phyloP scores from a whole-genome alignment of 371 early-diverging fungal species.

The Mortierella sp. region DNA sequence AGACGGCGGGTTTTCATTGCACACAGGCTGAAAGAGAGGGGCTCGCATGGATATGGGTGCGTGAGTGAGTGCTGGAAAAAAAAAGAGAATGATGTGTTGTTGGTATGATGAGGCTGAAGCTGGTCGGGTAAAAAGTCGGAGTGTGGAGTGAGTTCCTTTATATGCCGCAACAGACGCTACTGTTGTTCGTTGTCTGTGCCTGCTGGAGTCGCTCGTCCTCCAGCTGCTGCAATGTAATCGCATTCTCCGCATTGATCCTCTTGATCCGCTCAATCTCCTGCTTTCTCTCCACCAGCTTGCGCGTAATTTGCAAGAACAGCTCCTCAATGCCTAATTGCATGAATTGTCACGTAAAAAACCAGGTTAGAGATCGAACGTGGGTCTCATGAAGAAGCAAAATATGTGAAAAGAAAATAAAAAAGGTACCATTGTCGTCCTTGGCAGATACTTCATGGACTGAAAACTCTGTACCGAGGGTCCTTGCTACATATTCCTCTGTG shows the following conservation, averaged over 20 bases:
- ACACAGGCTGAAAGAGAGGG: background rate
- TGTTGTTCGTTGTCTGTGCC: slow-evolving; percentile 39
- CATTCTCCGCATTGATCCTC: slow-evolving; percentile 53
- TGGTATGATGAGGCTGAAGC: slow-evolving; percentile 13
- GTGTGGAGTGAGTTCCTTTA: slow-evolving; percentile 7
- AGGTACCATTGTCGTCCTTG: slow-evolving; percentile 76
- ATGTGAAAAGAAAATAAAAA: background rate
- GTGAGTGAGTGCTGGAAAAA: background rate
- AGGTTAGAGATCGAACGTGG: background rate
- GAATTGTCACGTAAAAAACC: background rate
- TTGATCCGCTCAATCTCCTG: slow-evolving; percentile 56
- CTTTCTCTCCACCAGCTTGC: slow-evolving; percentile 70
- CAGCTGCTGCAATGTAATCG: slow-evolving; percentile 55
- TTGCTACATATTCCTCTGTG: slow-evolving; percentile 72
- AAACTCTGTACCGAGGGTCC: slow-evolving; percentile 70
- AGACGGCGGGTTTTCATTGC: background rate
- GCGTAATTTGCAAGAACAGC: slow-evolving; percentile 72
- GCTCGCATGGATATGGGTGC: background rate
- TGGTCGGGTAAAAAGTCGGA: slow-evolving; percentile 1
- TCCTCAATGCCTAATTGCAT: slow-evolving; percentile 63
- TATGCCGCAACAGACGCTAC: slow-evolving; percentile 53
- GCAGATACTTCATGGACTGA: slow-evolving; percentile 79
- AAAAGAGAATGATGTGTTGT: background rate
- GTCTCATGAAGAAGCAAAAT: background rate
- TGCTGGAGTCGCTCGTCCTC: slow-evolving; percentile 54